Base-by-base conservation (phyloP, 2,329 filamentous ascomycete species). In the Verticillium nubilum region DNA sequence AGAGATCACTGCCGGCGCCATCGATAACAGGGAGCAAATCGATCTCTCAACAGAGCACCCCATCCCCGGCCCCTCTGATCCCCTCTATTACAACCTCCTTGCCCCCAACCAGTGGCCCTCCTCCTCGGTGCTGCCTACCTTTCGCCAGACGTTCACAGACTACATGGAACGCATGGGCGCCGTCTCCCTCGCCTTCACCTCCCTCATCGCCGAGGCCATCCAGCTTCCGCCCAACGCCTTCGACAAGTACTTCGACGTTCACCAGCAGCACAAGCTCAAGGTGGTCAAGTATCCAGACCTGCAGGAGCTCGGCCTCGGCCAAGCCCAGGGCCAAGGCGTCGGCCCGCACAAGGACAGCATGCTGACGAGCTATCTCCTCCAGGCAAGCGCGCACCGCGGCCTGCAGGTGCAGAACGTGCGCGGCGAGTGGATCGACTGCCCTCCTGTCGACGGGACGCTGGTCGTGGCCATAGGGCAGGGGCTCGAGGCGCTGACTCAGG, bases 401-500 rank as follows among this genome's bases (percentile, higher is more conserved):
- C 76, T 96, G 63, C 91, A 96, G 76, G 91, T 91, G 29, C 92
- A 95, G 73, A 96, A 96, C 73, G 82, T 88, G 60, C 72, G 76
- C 33, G 92, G 92, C 31, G 74, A 85, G 62, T 96, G 92, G 92
- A 87, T 96, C 67, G 90, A 94, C 73, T 92, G 88, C 69, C 86
- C 88, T 64, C 92, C 92, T 0, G 80, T 92, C 31, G 76, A 80
- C 23, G 89, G 88, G 2, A 95, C 92, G 54, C 81, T 96, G 4
- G 92, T 96, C 1, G 91, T 96, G 1, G 91, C 91, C 9, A 92
- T 96, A 66, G 92, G 92, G 0, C 92, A 96, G 74, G 92, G 90
- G 0, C 82, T 96, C 67, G 92, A 96, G 77, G 92, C 92, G 4
- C 75, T 96, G 65, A 96, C 92, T 23, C 86, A 86, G 62, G 92